A percentile compares a stretch with the other conserved stretches of the same genome.
Conservation (phyloP, 2,329 filamentous ascomycete species). For the Fusarium multiceps region DNA sequence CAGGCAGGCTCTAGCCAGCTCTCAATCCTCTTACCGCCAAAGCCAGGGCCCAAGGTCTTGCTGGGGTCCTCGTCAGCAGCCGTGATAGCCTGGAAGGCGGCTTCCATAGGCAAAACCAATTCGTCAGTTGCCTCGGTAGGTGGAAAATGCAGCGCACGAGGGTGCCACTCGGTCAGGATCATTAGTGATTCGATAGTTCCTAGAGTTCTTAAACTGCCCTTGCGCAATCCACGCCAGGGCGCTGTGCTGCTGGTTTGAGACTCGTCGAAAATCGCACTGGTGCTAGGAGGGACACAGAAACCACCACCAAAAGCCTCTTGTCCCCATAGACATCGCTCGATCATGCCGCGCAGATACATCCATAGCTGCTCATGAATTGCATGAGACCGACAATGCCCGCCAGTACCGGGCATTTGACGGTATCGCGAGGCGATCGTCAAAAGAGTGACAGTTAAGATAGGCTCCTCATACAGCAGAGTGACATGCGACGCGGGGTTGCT, state of each 20-base stretch:
- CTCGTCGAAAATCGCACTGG: slow-evolving; percentile 64
- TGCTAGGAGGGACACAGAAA: slow-evolving; percentile 77
- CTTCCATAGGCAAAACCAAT: slow-evolving; percentile 71
- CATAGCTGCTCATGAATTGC: slow-evolving; percentile 96
- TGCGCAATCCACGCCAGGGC: slow-evolving; percentile 75
- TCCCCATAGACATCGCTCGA: slow-evolving; percentile 93
- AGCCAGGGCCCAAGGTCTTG: slow-evolving; percentile 60
- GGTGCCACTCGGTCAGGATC: slow-evolving; percentile 97
- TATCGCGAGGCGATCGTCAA: slow-evolving; percentile 93
- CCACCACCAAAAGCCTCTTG: slow-evolving; percentile 95
- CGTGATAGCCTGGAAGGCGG: slow-evolving; percentile 56
- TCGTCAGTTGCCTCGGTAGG: slow-evolving; percentile 80
- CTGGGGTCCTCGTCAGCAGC: slow-evolving; percentile 52
- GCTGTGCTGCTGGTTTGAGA: slow-evolving; percentile 74
- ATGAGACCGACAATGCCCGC: slow-evolving; percentile 84
- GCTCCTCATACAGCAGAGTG: slow-evolving; percentile 87
- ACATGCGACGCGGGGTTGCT: slow-evolving; percentile 82
- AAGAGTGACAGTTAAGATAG: slow-evolving; percentile 90
- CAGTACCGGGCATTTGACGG: slow-evolving; percentile 80
- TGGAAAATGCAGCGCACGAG: slow-evolving; percentile 92
- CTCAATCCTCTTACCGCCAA: slow-evolving; percentile 86
- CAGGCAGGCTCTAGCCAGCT: slow-evolving; percentile 97
- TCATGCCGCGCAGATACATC: slow-evolving; percentile 94
- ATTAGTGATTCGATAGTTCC: slow-evolving; percentile 95
- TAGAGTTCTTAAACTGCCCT: slow-evolving; percentile 85